These are phyloP conservation scores for Cercospora citrullina DNA, from an alignment of 2,329 filamentous ascomycete species.

Conservation along the genomic window DNA sequence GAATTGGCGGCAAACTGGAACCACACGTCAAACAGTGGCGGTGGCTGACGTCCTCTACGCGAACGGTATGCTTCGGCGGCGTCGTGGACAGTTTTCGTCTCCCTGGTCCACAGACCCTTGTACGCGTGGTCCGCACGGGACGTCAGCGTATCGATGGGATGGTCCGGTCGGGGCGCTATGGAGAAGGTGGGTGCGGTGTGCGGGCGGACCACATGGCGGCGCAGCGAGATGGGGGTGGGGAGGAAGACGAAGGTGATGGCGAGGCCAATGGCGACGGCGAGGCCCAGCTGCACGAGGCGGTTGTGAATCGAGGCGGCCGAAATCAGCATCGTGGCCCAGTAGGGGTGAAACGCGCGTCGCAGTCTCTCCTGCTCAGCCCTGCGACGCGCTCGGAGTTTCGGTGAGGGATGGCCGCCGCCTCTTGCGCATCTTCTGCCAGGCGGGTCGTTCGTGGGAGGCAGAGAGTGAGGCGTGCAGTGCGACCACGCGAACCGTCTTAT, in stretches of 20 bases:
- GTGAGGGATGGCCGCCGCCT: neutral
- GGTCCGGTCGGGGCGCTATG: slow-evolving; percentile 30
- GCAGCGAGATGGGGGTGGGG: slow-evolving; percentile 23
- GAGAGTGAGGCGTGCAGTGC: neutral
- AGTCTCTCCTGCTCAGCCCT: neutral
- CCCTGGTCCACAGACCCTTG: slow-evolving; percentile 37
- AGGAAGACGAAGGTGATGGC: slow-evolving; percentile 28
- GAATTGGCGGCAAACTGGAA: slow-evolving; percentile 46
- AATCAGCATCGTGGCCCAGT: slow-evolving; percentile 25
- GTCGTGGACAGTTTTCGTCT: slow-evolving; percentile 40
- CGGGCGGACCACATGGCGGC: slow-evolving; percentile 9
- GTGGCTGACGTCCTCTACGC: slow-evolving; percentile 51
- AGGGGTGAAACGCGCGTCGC: neutral
- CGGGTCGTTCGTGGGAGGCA: neutral
- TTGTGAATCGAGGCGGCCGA: slow-evolving; percentile 35
- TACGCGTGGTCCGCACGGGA: slow-evolving; percentile 38
- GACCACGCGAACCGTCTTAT: neutral
- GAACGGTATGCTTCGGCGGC: slow-evolving; percentile 47
- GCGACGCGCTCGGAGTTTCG: neutral
- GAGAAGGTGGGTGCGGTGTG: slow-evolving; percentile 14
- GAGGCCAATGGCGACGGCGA: slow-evolving; percentile 30
- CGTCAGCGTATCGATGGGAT: slow-evolving; percentile 45
- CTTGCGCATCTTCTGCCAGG: slow-evolving; percentile 3
- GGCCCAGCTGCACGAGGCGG: slow-evolving; percentile 36
- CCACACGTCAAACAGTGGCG: slow-evolving; percentile 53